Base-by-base conservation (phyloP, 129 eudicot genomes). In the Cynara cardunculus region DNA sequence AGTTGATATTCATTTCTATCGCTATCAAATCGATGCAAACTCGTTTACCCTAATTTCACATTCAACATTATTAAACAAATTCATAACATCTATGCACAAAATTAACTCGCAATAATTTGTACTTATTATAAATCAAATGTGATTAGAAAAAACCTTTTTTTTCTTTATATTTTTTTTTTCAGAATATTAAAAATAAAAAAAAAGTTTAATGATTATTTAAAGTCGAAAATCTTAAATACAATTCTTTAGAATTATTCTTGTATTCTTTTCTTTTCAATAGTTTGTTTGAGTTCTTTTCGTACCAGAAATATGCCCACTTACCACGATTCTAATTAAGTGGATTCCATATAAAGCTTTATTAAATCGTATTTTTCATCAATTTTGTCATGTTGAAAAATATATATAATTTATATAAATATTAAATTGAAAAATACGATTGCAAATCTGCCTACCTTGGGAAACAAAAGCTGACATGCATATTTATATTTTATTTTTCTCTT, bases 261-360 rank as follows among this genome's bases (percentile, higher is more conserved):
- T 56, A 53, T 65, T 39, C 71, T 81, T 71, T 64, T 49, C 74
- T 65, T 64, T 78, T 37, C 22, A 44, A 35, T 73, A 26, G 37
- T 65, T 18, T 53, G 7, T 53, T 53, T 73, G 44, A 74, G 80
- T 81, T 71, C 25, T 65, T 73, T 81, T 32, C 49, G 70, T 74
- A 81, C 80, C 80, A 81, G 80, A 74, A 74, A 81, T 81, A 81
- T 81, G 70, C 80, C 80, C 85, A 81, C 85, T 74, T 81, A 46
- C 24, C 35, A 13, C 25, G 79, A 74, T 81, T 81, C 84, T 41
- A n/a, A 41, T 65, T 25, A 67, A 74, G 80, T 81, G 80, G 85
- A 44, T 81, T 74, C 80, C 69, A 73, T 4, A 56, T 56, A 56
- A 65, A 68, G 78, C 74, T 74, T 64, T 39, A 65, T 65, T 65